Evolutionary conservation across 345 rosid genomes (phyloP), one percentile per base, ranked within the genome.

Genomic region (Salix brachista): DNA sequence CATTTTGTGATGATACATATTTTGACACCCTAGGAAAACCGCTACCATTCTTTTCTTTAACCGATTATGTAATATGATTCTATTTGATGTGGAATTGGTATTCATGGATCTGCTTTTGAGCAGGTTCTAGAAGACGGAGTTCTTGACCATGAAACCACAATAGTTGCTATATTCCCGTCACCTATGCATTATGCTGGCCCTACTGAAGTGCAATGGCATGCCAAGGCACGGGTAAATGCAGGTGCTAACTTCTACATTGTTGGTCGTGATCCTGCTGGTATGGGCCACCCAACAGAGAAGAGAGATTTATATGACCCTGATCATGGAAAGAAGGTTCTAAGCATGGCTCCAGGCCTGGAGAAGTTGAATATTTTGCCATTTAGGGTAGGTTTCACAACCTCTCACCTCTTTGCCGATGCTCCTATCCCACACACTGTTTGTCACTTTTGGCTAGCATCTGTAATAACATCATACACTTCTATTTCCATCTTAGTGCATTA

Each of bases 141-240:
- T 76, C 99, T 92, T 83, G 94, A 96, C 71, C 98, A 95, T 5
- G 82, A 89, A 77, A 96, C 97, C 69, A 96, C 99, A 8, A 89
- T 96, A 18, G 97, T 96, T 48, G 81, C 97, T n/a, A 94, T 93
- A 75, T 96, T 96, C 78, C 98, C 98, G 5, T 96, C 99, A 39
- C 99, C 98, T 1, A 92, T 96, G 99, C 97, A 91, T 80, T 93
- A 96, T 81, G 98, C 98, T 16, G 97, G 99, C 83, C 99, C 99
- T 75, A 96, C 99, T 0, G 99, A 96, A 89, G 99, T 94, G 50
- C 98, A 96, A 48, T 94, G 99, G 99, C 99, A 96, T 75, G 99
- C 99, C 77, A 96, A 96, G 87, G 98, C 93, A 72, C 86, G 98
- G 78, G 85, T 94, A 77, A 94, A 96, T 76, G 99, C 99, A 0